phyloP scores from a whole-genome alignment of 2,329 filamentous ascomycete genomes.

The Apiospora aurea region DNA sequence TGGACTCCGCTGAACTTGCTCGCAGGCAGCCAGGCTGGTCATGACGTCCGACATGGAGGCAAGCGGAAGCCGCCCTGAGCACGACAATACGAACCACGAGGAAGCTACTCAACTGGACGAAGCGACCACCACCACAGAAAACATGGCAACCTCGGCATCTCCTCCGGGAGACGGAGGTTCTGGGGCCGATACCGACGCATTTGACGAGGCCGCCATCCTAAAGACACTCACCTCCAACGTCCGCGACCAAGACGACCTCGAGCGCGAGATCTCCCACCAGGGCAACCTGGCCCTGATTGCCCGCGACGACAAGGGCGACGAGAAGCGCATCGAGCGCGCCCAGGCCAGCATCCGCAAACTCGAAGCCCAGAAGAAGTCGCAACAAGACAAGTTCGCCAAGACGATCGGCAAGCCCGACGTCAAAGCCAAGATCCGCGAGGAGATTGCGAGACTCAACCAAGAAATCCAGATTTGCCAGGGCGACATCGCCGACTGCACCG shows the following conservation, averaged over 20 bases:
- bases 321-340: slow-evolving; percentile 67
- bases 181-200: slow-evolving; percentile 25
- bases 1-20: not conserved
- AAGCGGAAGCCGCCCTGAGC: not conserved
- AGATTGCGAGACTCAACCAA: slow-evolving; percentile 71
- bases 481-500: slow-evolving; percentile 81
- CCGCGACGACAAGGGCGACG: slow-evolving; percentile 68
- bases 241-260: slow-evolving; percentile 87
- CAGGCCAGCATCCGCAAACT: slow-evolving; percentile 64
- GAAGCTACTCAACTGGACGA: not conserved
- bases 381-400: slow-evolving; percentile 54
- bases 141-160: slow-evolving; percentile 1
- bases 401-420: slow-evolving; percentile 55
- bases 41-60: not conserved
- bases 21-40: not conserved
- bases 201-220: slow-evolving; percentile 68
- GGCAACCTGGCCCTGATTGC: slow-evolving; percentile 66
- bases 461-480: slow-evolving; percentile 70
- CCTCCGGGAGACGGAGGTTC: slow-evolving; percentile 24
- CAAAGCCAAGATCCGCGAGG: slow-evolving; percentile 65
- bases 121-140: not conserved
- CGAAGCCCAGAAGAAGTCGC: slow-evolving; percentile 67
- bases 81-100: not conserved
- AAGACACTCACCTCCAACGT: slow-evolving; percentile 71
- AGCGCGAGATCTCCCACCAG: slow-evolving; percentile 79